Percentiles rank a stretch among this genome's conserved stretches.
phyloP scores from a whole-genome alignment of 1,139 yeast species.

The Pneumocystis oryctolagi region DNA sequence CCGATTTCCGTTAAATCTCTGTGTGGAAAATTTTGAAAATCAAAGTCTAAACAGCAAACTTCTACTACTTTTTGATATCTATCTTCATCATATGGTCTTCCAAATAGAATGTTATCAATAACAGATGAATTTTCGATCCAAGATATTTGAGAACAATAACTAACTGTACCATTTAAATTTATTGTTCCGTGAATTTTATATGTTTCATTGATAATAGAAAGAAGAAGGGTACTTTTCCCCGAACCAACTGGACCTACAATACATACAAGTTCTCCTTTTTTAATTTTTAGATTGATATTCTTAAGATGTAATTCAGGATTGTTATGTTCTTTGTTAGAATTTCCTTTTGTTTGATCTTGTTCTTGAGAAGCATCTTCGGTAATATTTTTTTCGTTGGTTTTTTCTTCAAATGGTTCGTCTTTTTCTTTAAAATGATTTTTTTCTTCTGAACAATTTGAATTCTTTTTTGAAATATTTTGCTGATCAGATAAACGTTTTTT shows the following conservation, averaged over 20 bases:
- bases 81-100: slow-evolving; percentile 65
- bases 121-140: slow-evolving; percentile 96
- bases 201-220: slow-evolving; percentile 72
- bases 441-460: not conserved
- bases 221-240: slow-evolving; percentile 80
- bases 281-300: slow-evolving; percentile 51
- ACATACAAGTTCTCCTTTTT: slow-evolving; percentile 72
- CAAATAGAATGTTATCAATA: slow-evolving; percentile 78
- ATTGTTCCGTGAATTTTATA: slow-evolving; percentile 67
- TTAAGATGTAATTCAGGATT: slow-evolving; percentile 39
- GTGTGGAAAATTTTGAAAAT: slow-evolving; percentile 62
- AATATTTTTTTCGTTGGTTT: not conserved
- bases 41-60: slow-evolving; percentile 82
- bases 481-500: not conserved
- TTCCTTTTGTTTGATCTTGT: not conserved
- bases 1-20: slow-evolving; percentile 91
- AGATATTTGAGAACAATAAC: slow-evolving; percentile 84
- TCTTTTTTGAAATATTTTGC: not conserved
- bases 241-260: slow-evolving; percentile 86
- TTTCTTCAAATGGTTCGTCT: not conserved
- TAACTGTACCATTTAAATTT: slow-evolving; percentile 59
- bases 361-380: not conserved
- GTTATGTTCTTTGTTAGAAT: not conserved
- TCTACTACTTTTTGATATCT: slow-evolving; percentile 65
- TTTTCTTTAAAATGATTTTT: not conserved